phyloP scores from a whole-genome alignment of 257 asterid species.

The Cordia subcordata region DNA sequence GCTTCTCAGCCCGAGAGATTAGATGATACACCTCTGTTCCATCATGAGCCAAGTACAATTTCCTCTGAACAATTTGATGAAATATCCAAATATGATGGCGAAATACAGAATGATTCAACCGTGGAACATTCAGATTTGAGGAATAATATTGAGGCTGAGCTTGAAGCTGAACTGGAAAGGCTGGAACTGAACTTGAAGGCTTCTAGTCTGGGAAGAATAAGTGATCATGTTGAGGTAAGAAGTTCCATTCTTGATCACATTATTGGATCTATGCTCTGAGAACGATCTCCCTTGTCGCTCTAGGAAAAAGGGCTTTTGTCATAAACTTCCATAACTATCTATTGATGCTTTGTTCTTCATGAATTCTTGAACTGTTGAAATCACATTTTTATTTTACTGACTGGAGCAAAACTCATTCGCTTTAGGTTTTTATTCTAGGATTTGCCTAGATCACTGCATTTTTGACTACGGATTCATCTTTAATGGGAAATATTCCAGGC shows the following conservation, averaged over 20 bases:
- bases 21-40: conserved; percentile 15
- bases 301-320: too few relatives aligned
- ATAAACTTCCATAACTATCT: too few relatives aligned
- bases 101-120: conserved; percentile 11
- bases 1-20: conserved; percentile 18
- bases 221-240: conserved; percentile 41
- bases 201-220: conserved; percentile 30
- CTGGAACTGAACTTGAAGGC: conserved; percentile 46
- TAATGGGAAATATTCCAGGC: neutral
- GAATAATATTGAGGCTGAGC: conserved; percentile 76
- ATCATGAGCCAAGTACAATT: conserved; percentile 31
- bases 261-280: neutral
- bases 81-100: conserved; percentile 5
- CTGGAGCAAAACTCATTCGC: too few relatives aligned
- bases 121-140: conserved; percentile 30
- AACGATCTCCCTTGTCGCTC: too few relatives aligned
- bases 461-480: too few relatives aligned
- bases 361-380: neutral
- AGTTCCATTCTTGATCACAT: neutral
- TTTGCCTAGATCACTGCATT: neutral
- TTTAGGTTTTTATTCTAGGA: too few relatives aligned
- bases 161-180: conserved; percentile 74
- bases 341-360: neutral
- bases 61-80: conserved; percentile 16
- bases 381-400: too few relatives aligned